Base-by-base conservation (phyloP, 495 filamentous ascomycete genomes). In the Haplographium delicatum region DNA sequence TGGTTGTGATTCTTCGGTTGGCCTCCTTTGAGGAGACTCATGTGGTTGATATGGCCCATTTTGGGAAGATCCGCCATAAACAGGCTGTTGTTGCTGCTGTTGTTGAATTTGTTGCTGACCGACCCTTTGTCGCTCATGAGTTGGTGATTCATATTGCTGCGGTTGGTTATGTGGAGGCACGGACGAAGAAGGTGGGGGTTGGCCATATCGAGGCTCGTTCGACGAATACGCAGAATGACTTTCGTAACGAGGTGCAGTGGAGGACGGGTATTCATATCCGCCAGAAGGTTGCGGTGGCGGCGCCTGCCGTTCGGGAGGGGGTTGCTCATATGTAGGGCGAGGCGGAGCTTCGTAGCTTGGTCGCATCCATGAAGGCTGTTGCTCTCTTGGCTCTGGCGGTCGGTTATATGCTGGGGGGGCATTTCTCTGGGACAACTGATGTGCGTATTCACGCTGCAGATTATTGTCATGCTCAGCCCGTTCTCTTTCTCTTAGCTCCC, bases 1-100 rank as follows among this genome's bases (percentile, higher is more conserved):
- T 60, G 22, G 70, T 33, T 83, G 74, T 31, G 82, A 76, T 46
- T 84, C 86, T 19, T 85, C 81, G 41, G 81, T 48, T 16, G 58
- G 63, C 47, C 76, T 70, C 46, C 72, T 68, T 22, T 72, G 64
- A 1, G 76, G 75, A 10, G 76, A 79, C 31, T 79, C 75, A 47
- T 72, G 74, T 0, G 65, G 38, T 59, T 68, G 73, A 27, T 58
- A 56, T 20, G 66, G 64, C 1, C 58, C 61, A 30, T 30, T 53
- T 34, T 42, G 52, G n/a, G 49, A 27, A 3, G 47, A 22, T 30
- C n/a, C 43, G 31, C 44, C n/a, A 41, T 53, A 60, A 10, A 41
- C 26, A 3, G 51, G 25, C 20, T 44, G 42, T 19, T 53, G 54
- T 41, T 43, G 44, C 41, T 68, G 61, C 42, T 65, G 60, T 47